Percentiles rank a stretch among this genome's conserved stretches.
Evolutionary conservation across 2,329 filamentous ascomycete genomes (phyloP).

Genomic region (Aspergillus aculeatus): DNA sequence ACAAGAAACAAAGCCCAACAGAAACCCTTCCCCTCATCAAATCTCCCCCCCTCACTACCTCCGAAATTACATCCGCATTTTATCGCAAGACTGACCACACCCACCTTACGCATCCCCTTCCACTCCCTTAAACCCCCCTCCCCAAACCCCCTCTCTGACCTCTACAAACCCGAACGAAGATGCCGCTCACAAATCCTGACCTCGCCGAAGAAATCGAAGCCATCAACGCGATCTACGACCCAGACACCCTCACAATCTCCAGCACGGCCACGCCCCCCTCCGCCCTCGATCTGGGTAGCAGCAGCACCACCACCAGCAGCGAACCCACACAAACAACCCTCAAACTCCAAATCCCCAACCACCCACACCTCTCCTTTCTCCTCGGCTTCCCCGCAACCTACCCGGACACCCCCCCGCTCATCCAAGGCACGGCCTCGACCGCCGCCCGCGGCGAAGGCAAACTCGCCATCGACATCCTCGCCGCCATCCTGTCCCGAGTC

Average conservation of each 20-base stretch:
- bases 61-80: neutral
- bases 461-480: slow-evolving; percentile 66
- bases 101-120: neutral
- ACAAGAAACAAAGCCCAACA: neutral
- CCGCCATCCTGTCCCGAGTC: slow-evolving; percentile 63
- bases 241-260: slow-evolving; percentile 57
- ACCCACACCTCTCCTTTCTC: slow-evolving; percentile 48
- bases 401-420: slow-evolving; percentile 68
- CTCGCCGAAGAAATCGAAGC: slow-evolving; percentile 50
- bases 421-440: slow-evolving; percentile 77
- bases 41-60: neutral
- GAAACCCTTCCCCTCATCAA: neutral
- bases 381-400: slow-evolving; percentile 71
- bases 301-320: slow-evolving; percentile 18
- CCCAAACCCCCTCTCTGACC: neutral
- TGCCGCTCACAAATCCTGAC: slow-evolving; percentile 35
- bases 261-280: slow-evolving; percentile 20
- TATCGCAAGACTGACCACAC: neutral
- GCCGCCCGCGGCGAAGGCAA: slow-evolving; percentile 71
- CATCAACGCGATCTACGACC: slow-evolving; percentile 60
- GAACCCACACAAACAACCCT: slow-evolving; percentile 34
- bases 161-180: neutral
- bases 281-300: slow-evolving; percentile 29
- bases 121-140: neutral
- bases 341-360: slow-evolving; percentile 68